phyloP scores from a whole-genome alignment of 2,329 filamentous ascomycete genomes.

The Calcarisporium arbuscula region DNA sequence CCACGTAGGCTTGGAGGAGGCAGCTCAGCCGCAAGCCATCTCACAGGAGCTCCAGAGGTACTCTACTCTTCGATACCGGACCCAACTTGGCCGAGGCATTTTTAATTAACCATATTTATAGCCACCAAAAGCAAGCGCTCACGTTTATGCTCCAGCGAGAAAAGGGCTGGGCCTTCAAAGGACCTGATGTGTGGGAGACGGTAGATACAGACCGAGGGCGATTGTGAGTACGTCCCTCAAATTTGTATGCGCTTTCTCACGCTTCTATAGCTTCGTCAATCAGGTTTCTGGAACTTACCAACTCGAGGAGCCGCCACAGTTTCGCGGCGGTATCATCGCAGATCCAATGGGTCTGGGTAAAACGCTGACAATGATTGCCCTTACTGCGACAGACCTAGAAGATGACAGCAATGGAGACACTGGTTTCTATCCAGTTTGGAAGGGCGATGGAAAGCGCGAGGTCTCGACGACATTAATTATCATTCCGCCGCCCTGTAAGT shows the following conservation, averaged over 20 bases:
- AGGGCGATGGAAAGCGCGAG: too few species aligned
- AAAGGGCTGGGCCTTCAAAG: slow-evolving; percentile 25
- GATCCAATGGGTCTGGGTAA: slow-evolving; percentile 43
- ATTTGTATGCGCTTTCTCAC: background rate
- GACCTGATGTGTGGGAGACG: slow-evolving; percentile 28
- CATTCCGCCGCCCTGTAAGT: too few species aligned
- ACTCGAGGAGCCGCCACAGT: slow-evolving; percentile 23
- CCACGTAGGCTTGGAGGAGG: slow-evolving; percentile 1
- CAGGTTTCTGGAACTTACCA: slow-evolving; percentile 21
- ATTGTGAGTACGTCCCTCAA: slow-evolving; percentile 11
- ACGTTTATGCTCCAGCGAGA: slow-evolving; percentile 35
- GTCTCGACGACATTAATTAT: too few species aligned
- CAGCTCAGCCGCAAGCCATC: slow-evolving; percentile 2
- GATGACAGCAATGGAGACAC: too few species aligned
- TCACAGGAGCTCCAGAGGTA: too few species aligned
- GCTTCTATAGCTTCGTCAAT: slow-evolving; percentile 26
- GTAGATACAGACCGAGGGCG: slow-evolving; percentile 12
- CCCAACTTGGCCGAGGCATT: too few species aligned
- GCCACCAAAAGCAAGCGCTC: slow-evolving; percentile 37
- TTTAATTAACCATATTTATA: slow-evolving; percentile 11
- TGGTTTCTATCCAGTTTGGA: too few species aligned
- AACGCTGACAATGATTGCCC: slow-evolving; percentile 35
- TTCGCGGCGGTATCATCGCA: slow-evolving; percentile 38
- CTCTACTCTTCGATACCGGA: too few species aligned
- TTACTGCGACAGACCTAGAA: slow-evolving; percentile 27